Percentiles rank a stretch among this genome's conserved stretches.
phyloP scores from a whole-genome alignment of 1,284 basidiomycete genomes.

The Neolentinus lepideus region DNA sequence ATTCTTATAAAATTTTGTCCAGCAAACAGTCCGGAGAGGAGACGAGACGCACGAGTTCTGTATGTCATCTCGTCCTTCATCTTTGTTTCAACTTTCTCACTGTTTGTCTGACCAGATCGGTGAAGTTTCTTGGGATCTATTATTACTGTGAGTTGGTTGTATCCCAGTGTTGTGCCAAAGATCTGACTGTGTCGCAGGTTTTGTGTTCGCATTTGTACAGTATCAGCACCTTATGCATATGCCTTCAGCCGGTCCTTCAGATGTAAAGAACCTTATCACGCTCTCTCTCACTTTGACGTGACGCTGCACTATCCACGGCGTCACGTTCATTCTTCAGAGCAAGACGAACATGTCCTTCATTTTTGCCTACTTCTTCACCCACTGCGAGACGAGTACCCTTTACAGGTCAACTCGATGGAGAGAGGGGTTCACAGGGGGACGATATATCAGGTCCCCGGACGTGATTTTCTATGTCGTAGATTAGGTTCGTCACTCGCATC shows the following conservation, averaged over 20 bases:
- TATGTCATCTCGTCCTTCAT: constrained; percentile 34
- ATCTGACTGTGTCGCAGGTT: background rate
- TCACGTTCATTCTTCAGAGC: constrained; percentile 81
- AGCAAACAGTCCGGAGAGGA: constrained; percentile 24
- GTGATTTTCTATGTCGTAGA: too few species aligned
- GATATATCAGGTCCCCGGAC: constrained; percentile 24
- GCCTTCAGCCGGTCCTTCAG: constrained; percentile 7
- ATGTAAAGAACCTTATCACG: constrained; percentile 12
- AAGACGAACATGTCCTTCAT: constrained; percentile 39
- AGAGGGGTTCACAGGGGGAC: constrained; percentile 53
- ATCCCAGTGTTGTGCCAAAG: background rate
- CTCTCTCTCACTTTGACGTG: constrained; percentile 79
- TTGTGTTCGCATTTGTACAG: background rate
- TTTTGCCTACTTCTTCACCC: constrained; percentile 35
- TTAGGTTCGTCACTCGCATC: constrained; percentile 3
- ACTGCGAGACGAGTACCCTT: constrained; percentile 15
- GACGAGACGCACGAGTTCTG: constrained; percentile 97
- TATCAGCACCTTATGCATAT: constrained; percentile 5
- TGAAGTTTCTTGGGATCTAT: constrained; percentile 24
- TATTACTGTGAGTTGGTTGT: constrained; percentile 17
- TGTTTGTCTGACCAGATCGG: constrained; percentile 33
- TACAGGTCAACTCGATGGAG: constrained; percentile 21
- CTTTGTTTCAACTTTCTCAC: constrained; percentile 4
- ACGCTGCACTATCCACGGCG: constrained; percentile 50
- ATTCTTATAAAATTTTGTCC: constrained; percentile 21